Evolutionary conservation across 2,329 filamentous ascomycete species (phyloP).

Genomic region (Colletotrichum eleusines): DNA sequence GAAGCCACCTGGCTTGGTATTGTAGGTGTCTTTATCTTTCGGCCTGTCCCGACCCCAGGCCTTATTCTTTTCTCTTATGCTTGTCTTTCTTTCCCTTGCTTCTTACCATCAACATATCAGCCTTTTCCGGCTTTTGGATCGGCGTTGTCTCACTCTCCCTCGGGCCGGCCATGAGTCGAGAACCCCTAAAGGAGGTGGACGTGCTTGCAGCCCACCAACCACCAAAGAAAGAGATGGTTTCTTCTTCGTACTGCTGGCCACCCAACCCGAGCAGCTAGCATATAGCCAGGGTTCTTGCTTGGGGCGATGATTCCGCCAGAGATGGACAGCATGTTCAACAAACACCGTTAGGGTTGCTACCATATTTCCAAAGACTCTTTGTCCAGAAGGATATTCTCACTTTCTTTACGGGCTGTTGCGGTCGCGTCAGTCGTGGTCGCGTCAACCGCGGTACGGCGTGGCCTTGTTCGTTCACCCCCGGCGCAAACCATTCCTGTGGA

Average conservation of each 20-base stretch:
- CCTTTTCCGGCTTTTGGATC: conserved; percentile 14
- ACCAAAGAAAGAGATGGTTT: conserved; percentile 8
- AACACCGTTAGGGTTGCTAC: neutral
- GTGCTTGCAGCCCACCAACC: neutral
- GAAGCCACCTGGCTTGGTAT: too few species aligned
- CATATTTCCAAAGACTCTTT: neutral
- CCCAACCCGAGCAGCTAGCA: conserved; percentile 9
- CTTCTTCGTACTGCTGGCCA: conserved; percentile 9
- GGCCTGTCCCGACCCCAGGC: conserved; percentile 11
- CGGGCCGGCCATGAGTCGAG: neutral
- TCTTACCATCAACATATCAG: conserved; percentile 26
- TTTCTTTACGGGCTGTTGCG: neutral
- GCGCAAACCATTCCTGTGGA: neutral
- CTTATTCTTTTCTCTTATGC: neutral
- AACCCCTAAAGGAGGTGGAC: neutral
- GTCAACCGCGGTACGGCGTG: neutral
- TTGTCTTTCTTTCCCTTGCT: conserved; percentile 26
- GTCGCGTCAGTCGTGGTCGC: neutral
- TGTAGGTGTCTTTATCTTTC: conserved; percentile 6
- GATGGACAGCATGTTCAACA: conserved; percentile 1
- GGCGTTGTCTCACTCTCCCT: conserved; percentile 33
- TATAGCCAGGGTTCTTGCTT: conserved; percentile 15
- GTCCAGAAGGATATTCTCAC: neutral
- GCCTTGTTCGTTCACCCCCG: too few species aligned
- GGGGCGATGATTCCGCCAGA: neutral